Evolutionary conservation across 768 basidiomycete genomes (phyloP).

Genomic region (Dioszegia aurantiaca): DNA sequence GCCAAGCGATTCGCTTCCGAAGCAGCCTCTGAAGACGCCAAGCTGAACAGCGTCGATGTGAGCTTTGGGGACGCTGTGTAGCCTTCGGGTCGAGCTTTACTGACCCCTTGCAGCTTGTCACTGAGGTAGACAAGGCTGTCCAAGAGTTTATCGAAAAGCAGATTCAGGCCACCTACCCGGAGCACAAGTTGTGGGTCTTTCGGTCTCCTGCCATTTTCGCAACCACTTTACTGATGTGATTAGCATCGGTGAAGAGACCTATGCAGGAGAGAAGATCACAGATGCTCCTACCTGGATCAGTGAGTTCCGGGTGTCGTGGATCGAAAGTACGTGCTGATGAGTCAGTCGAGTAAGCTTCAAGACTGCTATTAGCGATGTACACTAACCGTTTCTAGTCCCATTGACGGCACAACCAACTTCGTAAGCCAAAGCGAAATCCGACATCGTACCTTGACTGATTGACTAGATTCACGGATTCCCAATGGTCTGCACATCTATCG

Average conservation of each 20-base stretch:
- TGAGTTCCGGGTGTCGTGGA: constrained; percentile 59
- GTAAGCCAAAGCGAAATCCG: constrained; percentile 20
- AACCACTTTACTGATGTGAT: constrained; percentile 9
- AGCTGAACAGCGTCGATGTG: constrained; percentile 84
- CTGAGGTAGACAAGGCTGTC: constrained; percentile 86
- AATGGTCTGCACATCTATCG: constrained; percentile 84
- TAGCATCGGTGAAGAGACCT: constrained; percentile 93
- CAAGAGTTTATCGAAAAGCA: constrained; percentile 74
- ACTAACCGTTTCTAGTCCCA: constrained; percentile 28
- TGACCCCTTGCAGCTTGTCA: constrained; percentile 64
- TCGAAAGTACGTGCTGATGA: background rate
- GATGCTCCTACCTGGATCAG: constrained; percentile 93
- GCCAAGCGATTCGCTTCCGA: constrained; percentile 59
- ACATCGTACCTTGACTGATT: constrained; percentile 16
- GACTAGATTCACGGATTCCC: constrained; percentile 59
- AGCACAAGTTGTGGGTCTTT: constrained; percentile 71
- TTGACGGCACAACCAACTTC: constrained; percentile 50
- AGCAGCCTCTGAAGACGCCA: constrained; percentile 61
- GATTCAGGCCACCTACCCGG: constrained; percentile 65
- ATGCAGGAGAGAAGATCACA: constrained; percentile 63
- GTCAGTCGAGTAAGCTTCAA: constrained; percentile 18
- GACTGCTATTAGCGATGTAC: too few species aligned
- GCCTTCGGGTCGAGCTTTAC: background rate
- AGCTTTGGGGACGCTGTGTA: background rate
- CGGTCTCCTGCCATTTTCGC: background rate